Percentiles rank a stretch among this genome's conserved stretches.
phyloP scores from a whole-genome alignment of 495 filamentous ascomycete species.

The Neurospora terricola region DNA sequence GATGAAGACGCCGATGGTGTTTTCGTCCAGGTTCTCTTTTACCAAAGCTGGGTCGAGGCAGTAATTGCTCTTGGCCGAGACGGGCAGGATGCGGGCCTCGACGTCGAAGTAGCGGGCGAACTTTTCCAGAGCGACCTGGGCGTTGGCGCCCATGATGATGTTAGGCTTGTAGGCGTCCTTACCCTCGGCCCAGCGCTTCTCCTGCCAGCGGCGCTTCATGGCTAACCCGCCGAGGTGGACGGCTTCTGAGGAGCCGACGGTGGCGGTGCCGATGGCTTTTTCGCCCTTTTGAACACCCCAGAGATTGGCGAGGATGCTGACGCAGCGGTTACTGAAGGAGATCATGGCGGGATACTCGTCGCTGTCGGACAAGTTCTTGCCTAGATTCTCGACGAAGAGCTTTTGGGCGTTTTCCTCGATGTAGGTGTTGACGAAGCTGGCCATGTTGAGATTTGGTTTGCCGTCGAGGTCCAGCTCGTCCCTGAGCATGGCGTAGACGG shows the following conservation, averaged over 20 bases:
- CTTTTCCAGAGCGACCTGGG: conserved; percentile 68
- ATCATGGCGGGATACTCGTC: conserved; percentile 73
- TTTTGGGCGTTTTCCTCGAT: conserved; percentile 57
- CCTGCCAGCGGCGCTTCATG: conserved; percentile 73
- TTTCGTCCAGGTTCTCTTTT: conserved; percentile 60
- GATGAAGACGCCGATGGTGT: conserved; percentile 69
- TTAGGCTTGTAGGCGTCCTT: conserved; percentile 57
- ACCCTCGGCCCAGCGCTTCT: conserved; percentile 47
- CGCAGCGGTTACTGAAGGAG: conserved; percentile 59
- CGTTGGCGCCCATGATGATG: conserved; percentile 71
- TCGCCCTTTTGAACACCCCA: conserved; percentile 59
- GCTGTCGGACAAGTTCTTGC: conserved; percentile 59
- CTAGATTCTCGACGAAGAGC: conserved; percentile 57
- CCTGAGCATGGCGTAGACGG: conserved; percentile 57
- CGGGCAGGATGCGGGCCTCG: conserved; percentile 59
- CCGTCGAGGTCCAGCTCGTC: conserved; percentile 70
- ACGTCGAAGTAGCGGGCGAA: conserved; percentile 71
- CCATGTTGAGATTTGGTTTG: conserved; percentile 60
- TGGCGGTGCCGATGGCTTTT: conserved; percentile 61
- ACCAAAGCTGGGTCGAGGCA: conserved; percentile 55
- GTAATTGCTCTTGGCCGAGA: conserved; percentile 51
- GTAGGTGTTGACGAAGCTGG: conserved; percentile 63
- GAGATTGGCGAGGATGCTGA: conserved; percentile 59
- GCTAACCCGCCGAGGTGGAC: conserved; percentile 67
- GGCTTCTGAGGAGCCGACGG: conserved; percentile 64